A percentile compares a stretch with the other conserved stretches of the same genome.
These are phyloP conservation scores for Cardiospermum halicacabum DNA, from an alignment of 345 rosid genomes.

Conservation along the genomic window DNA sequence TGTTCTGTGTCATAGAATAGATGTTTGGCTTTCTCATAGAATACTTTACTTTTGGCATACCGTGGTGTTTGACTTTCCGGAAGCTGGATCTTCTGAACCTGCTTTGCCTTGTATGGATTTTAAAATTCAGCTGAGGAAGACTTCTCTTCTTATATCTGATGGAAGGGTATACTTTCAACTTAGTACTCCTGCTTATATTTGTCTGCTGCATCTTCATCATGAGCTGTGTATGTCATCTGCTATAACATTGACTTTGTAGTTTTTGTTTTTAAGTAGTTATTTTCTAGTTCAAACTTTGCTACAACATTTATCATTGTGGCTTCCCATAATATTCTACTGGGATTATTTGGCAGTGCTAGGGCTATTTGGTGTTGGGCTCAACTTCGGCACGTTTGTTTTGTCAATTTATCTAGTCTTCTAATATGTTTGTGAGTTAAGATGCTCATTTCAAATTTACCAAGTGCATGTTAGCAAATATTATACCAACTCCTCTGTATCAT, in stretches of 20 bases:
- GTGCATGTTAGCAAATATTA: not conserved
- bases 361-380: not conserved
- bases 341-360: not conserved
- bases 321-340: not conserved
- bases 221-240: not conserved
- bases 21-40: constrained; percentile 62
- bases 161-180: constrained; percentile 58
- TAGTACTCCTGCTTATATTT: constrained; percentile 6
- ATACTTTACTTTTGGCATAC: constrained; percentile 65
- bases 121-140: constrained; percentile 49
- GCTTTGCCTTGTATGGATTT: constrained; percentile 34
- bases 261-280: not conserved
- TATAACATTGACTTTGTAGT: not conserved
- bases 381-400: not conserved
- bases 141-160: constrained; percentile 72
- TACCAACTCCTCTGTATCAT: not conserved
- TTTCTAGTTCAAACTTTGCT: not conserved
- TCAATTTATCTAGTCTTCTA: not conserved
- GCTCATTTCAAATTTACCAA: not conserved
- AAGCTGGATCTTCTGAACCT: constrained; percentile 45
- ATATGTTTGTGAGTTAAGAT: not conserved
- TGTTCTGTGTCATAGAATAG: constrained; percentile 52
- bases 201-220: not conserved
- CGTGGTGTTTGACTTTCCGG: constrained; percentile 43
- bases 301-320: not conserved